Base-by-base conservation (phyloP, 192 early-diverging fungal species). In the Gonapodya prolifera region DNA sequence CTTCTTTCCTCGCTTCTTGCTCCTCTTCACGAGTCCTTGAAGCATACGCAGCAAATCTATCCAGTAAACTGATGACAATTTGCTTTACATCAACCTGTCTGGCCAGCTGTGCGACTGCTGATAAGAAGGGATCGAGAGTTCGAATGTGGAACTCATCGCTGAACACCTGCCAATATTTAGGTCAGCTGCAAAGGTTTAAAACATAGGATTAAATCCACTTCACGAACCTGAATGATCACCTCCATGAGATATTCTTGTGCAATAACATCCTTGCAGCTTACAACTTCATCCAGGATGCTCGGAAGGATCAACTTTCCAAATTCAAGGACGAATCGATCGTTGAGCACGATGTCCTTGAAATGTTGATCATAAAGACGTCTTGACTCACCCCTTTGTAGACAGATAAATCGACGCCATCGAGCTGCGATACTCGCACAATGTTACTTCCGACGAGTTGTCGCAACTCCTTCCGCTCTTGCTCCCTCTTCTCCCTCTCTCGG, bases 171-270 rank as follows among this genome's bases (percentile, higher is more conserved):
- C 17, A n/a, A n/a, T n/a, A n/a, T n/a, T n/a, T n/a, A 28, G n/a
- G 70, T 30, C 30, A 33, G 73, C 45, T 18, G 70, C 18, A 34
- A 33, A 69, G 1, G 18, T 16, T 33, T 34, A 34, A 29, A 13
- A 32, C 34, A 69, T 30, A 34, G n/a, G 1, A 35, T 23, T 80
- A 73, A 31, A 28, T 35, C 75, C 28, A 33, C 33, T n/a, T 30
- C 30, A 78, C 36, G 35, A 86, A 94, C 94, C 85, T 99, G 98
- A 80, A 97, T 95, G 75, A 98, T 96, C 30, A 95, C 96, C 82
- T 99, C 98, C 96, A 99, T 98, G 34, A 99, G 87, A 81, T 99
- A 99, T 80, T 99, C 98, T 80, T 99, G 98, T 2, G 98, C 98
- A 77, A 99, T 94, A 16, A 97, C 90, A 84, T 99, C 98, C 35